Base-by-base conservation (phyloP, 2,329 filamentous ascomycete genomes). In the Colletotrichum ledebouriae region DNA sequence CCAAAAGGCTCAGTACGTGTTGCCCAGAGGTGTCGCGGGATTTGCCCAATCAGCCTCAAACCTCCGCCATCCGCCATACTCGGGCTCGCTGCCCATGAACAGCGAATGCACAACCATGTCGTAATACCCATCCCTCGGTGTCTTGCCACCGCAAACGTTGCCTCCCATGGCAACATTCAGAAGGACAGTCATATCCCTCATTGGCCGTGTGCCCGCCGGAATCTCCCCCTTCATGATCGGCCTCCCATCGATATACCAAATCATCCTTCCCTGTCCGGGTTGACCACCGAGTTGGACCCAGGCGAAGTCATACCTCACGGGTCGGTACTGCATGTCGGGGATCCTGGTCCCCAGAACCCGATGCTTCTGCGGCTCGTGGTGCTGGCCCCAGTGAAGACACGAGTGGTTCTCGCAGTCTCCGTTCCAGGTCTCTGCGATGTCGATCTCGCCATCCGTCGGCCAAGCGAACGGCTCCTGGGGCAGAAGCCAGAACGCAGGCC, bases 161-260 rank as follows among this genome's bases (percentile, higher is more conserved):
- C 87, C 87, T 0, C 87, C 87, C 84, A 89, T 88, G 1, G 87
- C 87, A n/a, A 89, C 80, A 66, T 89, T 89, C 17, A 89, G 80
- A 67, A 89, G 76, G 9, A 89, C 77, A 17, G 82, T 82, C 77
- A 83, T 89, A 29, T 89, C 87, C 63, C 84, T 82, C 76, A 89
- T 81, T 6, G 83, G 80, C 12, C 87, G 78, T 3, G 85, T 88
- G 0, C 86, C 86, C 2, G 73, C 71, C 0, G 87, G 87, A 25
- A 87, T 84, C 2, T 75, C 72, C 0, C 81, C 86, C 76, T 84
- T 88, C 87, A 89, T 89, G 1, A 89, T 84, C 0, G 85, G 80
- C 39, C 78, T 75, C 0, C 85, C 85, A 71, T 89, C 86, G 61
- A 89, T 84, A 72, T 87, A 89, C 87, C 87, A 89, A 1, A 89